Evolutionary conservation across 2,329 filamentous ascomycete genomes (phyloP), one percentile per base, ranked within the genome.

Genomic region (Thielaviopsis euricoi): DNA sequence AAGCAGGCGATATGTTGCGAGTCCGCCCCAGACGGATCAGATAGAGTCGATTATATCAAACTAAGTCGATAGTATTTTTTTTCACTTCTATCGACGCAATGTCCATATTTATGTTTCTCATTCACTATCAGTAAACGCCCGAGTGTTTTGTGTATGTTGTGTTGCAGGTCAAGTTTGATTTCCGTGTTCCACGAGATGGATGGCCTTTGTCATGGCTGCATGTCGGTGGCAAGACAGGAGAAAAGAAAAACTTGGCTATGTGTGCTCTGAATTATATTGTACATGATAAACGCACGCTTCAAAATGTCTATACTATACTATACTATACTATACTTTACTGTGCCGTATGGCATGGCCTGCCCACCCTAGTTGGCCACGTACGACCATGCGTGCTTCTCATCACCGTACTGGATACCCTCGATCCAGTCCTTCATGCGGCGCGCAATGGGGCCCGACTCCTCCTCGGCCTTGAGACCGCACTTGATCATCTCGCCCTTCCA

Each of bases 401-500:
- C 90, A 62, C 93, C 93, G 69, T 97, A 96, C 74, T 97, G 91
- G 64, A 94, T 90, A 26, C 75, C 85, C 75, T 95, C 90, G 62
- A 98, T 96, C 93, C 93, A 98, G 66, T 85, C 81, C 81, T 95
- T 95, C 85, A 98, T 90, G 71, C 80, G 81, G 65, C 82, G 73
- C 10, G 93, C 86, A 66, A 97, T 77, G 67, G 90, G 85, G 50
- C 93, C 93, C 12, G 89, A 89, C 75, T 98, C 91, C 71, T 94
- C 80, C 53, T 81, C 76, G 64, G 87, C 82, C 68, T 80, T 80
- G 63, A 98, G 73, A 3, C 90, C 91, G 69, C 93, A 96, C 66
- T 87, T 79, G 26, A 98, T 83, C 62, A 86, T 68, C 66, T 86
- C 76, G 56, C 86, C 89, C 71, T 83, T 86, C 86, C 91, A 98